These are phyloP conservation scores for Botrytis squamosa DNA, from an alignment of 2,329 filamentous ascomycete species.

Conservation along the genomic window DNA sequence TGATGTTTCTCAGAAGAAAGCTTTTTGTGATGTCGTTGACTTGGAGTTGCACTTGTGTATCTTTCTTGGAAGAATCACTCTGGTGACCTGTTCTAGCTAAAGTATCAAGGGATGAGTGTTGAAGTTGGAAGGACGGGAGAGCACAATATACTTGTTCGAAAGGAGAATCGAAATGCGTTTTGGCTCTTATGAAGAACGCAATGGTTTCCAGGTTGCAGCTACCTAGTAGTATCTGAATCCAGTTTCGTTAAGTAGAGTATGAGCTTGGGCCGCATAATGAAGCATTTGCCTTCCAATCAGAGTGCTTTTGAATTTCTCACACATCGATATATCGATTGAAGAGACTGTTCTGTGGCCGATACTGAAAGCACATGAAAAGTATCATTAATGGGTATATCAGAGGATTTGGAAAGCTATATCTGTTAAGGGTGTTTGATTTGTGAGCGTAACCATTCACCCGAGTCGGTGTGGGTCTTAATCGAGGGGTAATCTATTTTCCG, in stretches of 20 bases:
- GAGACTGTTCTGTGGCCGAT: neutral
- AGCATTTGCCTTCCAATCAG: neutral
- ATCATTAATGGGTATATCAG: neutral
- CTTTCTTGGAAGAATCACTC: neutral
- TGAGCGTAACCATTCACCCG: neutral
- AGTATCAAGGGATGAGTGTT: neutral
- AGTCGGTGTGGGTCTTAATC: neutral
- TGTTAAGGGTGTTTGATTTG: no score
- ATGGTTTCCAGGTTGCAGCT: neutral
- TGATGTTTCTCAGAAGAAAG: neutral
- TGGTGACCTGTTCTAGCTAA: neutral
- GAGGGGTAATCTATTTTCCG: neutral
- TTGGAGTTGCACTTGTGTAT: neutral
- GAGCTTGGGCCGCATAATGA: neutral
- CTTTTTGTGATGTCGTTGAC: neutral
- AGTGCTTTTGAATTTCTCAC: neutral
- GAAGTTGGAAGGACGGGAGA: neutral
- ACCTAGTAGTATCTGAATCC: no score
- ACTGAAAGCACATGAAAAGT: neutral
- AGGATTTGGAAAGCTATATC: no score
- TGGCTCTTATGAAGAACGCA: neutral
- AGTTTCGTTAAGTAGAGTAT: neutral
- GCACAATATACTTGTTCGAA: neutral
- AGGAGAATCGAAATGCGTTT: neutral
- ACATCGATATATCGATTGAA: neutral